These are phyloP conservation scores for Ambrosia artemisiifolia DNA, from an alignment of 129 eudicot genomes.

Conservation along the genomic window DNA sequence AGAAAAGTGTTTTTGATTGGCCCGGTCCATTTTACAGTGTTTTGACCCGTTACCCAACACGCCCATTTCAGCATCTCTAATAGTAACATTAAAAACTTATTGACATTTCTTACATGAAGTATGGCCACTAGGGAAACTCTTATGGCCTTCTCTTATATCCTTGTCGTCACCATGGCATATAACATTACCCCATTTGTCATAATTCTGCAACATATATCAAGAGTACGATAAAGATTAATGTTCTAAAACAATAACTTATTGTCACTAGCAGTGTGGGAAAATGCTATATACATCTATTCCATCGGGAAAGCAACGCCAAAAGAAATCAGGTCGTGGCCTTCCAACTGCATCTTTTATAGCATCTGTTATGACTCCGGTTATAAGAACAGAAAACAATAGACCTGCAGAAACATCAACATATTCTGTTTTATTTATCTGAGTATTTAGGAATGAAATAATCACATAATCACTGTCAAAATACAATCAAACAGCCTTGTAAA, in stretches of 20 bases:
- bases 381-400: constrained; percentile 58
- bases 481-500: background rate
- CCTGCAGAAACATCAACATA: constrained; percentile 42
- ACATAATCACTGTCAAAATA: background rate
- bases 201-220: constrained; percentile 32
- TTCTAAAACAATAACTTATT: background rate
- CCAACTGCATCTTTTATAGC: constrained; percentile 82
- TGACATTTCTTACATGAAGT: constrained; percentile 59
- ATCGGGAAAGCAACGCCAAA: constrained; percentile 95
- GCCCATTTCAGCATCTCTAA: background rate
- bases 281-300: constrained; percentile 54
- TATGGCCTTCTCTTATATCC: constrained; percentile 82
- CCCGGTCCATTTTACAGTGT: background rate
- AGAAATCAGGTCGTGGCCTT: constrained; percentile 93
- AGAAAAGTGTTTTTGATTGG: background rate
- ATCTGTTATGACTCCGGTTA: constrained; percentile 81
- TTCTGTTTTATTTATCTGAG: background rate
- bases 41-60: background rate
- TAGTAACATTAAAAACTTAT: background rate
- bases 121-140: constrained; percentile 97
- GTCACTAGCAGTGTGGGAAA: background rate
- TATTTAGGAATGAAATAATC: background rate
- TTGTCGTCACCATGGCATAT: constrained; percentile 61
- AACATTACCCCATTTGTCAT: constrained; percentile 68
- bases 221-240: background rate